Percentiles rank a stretch among this genome's conserved stretches.
These are phyloP conservation scores for Ampelomyces quisqualis DNA, from an alignment of 2,329 filamentous ascomycete genomes.

Conservation along the genomic window DNA sequence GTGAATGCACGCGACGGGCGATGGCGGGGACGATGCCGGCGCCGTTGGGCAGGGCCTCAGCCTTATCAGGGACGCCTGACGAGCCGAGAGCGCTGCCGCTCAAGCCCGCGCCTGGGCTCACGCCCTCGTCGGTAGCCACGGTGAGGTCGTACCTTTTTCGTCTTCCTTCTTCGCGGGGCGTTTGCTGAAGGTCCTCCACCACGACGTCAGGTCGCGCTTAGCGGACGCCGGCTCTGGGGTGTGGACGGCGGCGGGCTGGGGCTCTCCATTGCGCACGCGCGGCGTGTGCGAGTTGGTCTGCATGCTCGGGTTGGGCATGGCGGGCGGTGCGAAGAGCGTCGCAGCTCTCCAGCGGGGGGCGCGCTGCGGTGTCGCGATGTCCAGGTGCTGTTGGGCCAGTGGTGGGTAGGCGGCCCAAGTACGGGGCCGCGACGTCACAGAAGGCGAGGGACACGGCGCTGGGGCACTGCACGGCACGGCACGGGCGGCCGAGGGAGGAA, in stretches of 20 bases:
- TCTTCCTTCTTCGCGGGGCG: slow-evolving; percentile 62
- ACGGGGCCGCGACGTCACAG: slow-evolving; percentile 21
- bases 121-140: slow-evolving; percentile 1
- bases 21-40: slow-evolving; percentile 19
- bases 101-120: slow-evolving; percentile 1
- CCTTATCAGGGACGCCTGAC: slow-evolving; percentile 13
- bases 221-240: slow-evolving; percentile 69
- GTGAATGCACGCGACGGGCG: slow-evolving; percentile 19
- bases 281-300: slow-evolving; percentile 43
- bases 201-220: slow-evolving; percentile 86
- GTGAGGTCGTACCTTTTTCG: slow-evolving; percentile 56
- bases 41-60: slow-evolving; percentile 14
- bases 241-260: slow-evolving; percentile 47
- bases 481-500: slow-evolving; percentile 3
- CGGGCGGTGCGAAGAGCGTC: slow-evolving; percentile 26
- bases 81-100: slow-evolving; percentile 10
- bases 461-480: slow-evolving; percentile 12
- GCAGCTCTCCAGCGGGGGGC: slow-evolving; percentile 24
- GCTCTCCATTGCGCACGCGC: slow-evolving; percentile 47
- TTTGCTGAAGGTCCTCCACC: slow-evolving; percentile 93
- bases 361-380: slow-evolving; percentile 20
- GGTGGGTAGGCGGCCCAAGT: slow-evolving; percentile 30
- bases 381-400: slow-evolving; percentile 25
- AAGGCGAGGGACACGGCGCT: slow-evolving; percentile 9
- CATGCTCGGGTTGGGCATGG: slow-evolving; percentile 44